Evolutionary conservation across 169 alveolate genomes (phyloP), one percentile per base, ranked within the genome.

Genomic region (Babesia ovis): DNA sequence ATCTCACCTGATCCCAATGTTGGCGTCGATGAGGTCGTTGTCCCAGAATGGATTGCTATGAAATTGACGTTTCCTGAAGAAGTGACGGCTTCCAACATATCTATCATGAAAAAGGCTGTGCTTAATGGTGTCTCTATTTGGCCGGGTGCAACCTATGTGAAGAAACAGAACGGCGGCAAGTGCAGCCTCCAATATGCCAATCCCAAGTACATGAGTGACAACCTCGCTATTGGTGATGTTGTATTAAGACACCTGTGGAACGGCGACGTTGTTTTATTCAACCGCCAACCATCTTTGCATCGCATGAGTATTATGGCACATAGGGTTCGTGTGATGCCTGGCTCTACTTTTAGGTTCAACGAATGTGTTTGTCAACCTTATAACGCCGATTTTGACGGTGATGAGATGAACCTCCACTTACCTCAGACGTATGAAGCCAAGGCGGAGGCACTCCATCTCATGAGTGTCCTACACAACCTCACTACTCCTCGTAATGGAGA

Each of bases 311-410:
- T 97, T 61, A 97, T 97, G 99, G 95, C 98, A 11, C 99, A 96
- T 85, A 84, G 94, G 71, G 99, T 96, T 16, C 91, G 94, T 51
- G 96, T 97, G 23, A 90, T 96, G 98, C 96, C 96, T 16, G 95
- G 96, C 84, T 91, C 97, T 58, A 97, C 99, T 14, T 89, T 97
- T 56, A 90, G 99, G 29, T 97, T 97, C 73, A 97, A 97, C 86
- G 99, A 95, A 84, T 94, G 99, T 77, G 97, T 94, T 32, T 98
- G 99, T 88, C 92, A 97, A 18, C 99, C 99, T 12, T 98, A 96
- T 90, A 98, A 98, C 77, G 99, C 99, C 2, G 99, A 98, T 85
- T 98, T 98, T 72, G 99, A 98, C 81, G 99, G 99, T 0, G 99
- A 98, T 83, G 99, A 98, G 85, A 98, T 98, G 99, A 98, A 98